These are phyloP conservation scores for Candida ascalaphidarum DNA, from an alignment of 805 yeast species.

Conservation along the genomic window DNA sequence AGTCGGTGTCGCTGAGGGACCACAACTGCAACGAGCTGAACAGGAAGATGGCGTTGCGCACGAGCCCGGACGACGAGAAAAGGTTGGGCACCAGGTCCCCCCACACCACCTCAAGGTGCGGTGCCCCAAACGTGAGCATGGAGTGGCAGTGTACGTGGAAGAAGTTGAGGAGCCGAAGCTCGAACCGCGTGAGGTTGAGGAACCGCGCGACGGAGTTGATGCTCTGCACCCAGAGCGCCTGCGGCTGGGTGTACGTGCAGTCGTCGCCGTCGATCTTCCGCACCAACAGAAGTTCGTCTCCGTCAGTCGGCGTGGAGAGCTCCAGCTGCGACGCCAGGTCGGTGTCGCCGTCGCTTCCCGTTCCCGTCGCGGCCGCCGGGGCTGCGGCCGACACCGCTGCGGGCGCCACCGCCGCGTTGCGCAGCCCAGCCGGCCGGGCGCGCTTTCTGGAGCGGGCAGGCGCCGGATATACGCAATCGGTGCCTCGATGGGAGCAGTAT, in stretches of 20 bases:
- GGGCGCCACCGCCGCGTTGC: no score
- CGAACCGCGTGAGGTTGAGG: constrained; percentile 13
- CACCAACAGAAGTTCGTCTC: no score
- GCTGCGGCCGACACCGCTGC: no score
- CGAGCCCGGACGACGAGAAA: constrained; percentile 15
- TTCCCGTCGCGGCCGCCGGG: no score
- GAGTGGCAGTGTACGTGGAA: constrained; percentile 20
- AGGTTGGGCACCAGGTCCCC: constrained; percentile 14
- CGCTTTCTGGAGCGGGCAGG: background rate
- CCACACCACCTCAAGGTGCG: constrained; percentile 16
- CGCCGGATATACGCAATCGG: constrained; percentile 15
- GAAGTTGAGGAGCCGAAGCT: constrained; percentile 16
- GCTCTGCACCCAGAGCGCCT: no score
- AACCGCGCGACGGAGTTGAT: constrained; percentile 12
- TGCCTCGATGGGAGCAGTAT: constrained; percentile 19
- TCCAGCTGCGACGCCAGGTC: no score
- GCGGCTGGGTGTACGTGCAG: no score
- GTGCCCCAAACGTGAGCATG: constrained; percentile 15
- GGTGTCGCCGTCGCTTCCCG: no score
- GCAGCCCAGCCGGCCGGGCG: background rate
- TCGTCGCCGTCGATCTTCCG: no score
- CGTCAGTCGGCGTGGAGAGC: no score
- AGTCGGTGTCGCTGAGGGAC: constrained; percentile 12
- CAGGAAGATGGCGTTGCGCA: constrained; percentile 16
- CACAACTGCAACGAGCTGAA: constrained; percentile 17